Conservation (phyloP, 1,139 yeast species). For the Saccharomyces hybrid region DNA sequence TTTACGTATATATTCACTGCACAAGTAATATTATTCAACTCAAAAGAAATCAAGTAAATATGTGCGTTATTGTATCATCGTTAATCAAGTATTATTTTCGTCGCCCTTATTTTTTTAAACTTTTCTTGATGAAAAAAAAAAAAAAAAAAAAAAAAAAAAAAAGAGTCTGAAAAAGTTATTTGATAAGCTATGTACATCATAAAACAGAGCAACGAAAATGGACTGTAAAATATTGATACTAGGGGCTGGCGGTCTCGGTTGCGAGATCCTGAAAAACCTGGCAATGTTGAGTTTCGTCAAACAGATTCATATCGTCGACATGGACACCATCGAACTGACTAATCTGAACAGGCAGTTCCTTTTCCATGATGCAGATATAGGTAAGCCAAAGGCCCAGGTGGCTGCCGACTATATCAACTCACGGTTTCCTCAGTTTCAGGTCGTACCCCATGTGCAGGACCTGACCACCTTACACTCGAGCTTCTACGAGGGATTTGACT, state of each 20-base stretch:
- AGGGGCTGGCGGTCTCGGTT: slow-evolving; percentile 96
- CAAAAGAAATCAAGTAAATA: not conserved
- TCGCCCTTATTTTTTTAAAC: not conserved
- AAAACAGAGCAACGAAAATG: slow-evolving; percentile 5
- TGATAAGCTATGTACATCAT: no score
- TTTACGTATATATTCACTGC: slow-evolving; percentile 1
- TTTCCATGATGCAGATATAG: slow-evolving; percentile 66
- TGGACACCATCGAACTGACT: slow-evolving; percentile 90
- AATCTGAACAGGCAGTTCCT: slow-evolving; percentile 86
- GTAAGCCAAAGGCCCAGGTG: slow-evolving; percentile 68
- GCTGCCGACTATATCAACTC: slow-evolving; percentile 57
- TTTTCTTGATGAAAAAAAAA: no score
- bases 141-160: no score
- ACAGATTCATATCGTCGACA: slow-evolving; percentile 75
- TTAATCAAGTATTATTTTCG: not conserved
- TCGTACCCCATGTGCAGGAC: slow-evolving; percentile 50
- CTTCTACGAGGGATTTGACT: slow-evolving; percentile 61
- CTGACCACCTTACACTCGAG: slow-evolving; percentile 64
- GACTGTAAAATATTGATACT: slow-evolving; percentile 42
- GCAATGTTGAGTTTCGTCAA: slow-evolving; percentile 64
- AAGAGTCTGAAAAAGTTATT: no score
- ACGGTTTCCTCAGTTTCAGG: slow-evolving; percentile 31
- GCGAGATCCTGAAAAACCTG: slow-evolving; percentile 80
- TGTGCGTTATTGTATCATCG: not conserved
- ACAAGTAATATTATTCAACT: not conserved